Base-by-base conservation (phyloP, 1,139 yeast species). In the Pichia norvegensis region DNA sequence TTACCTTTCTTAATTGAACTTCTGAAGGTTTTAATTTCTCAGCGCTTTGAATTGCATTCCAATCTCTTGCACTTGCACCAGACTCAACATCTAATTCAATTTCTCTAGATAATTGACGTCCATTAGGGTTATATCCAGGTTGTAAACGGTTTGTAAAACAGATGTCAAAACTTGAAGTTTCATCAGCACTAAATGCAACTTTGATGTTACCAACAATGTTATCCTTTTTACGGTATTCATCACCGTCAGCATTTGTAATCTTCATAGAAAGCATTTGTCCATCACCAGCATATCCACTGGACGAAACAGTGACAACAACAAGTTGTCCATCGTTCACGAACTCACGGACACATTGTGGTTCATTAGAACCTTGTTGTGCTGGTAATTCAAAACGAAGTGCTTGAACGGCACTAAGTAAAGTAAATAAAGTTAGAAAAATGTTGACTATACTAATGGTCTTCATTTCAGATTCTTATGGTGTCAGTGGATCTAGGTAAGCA, bases 51-150 rank as follows among this genome's bases (percentile, higher is more conserved):
- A 88, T 73, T 25, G 94, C 88, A 63, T 87, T 87, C 97, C 97
- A 92, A 68, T 92, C 97, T 67, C 97, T 82, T 36, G 97, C 97
- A 57, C 90, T 87, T 46, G 97, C 85, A 31, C 98, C 98, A 54
- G 90, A 82, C 66, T 92, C 97, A 49, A 92, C 84, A 55, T 90
- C 97, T 60, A 92, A 72, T 62, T 88, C 97, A 56, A 92, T 72
- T 47, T 81, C 81, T 66, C 90, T 76, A 40, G 69, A 63, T 53
- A 75, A 60, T 41, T 69, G 58, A 48, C 67, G 66, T 6, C 57
- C 58, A 49, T 65, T 58, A 8, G 68, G 68, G 45, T 64, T 66
- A 43, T 65, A 62, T 31, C 67, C 64, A 49, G 76, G 73, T 43
- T 55, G 58, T 52, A 69, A 59, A 46, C 69, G 65, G 65, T 92